A percentile compares a stretch with the other conserved stretches of the same genome.
Evolutionary conservation across 139 green algal genomes (phyloP).

Genomic region (Penium margaritaceum): DNA sequence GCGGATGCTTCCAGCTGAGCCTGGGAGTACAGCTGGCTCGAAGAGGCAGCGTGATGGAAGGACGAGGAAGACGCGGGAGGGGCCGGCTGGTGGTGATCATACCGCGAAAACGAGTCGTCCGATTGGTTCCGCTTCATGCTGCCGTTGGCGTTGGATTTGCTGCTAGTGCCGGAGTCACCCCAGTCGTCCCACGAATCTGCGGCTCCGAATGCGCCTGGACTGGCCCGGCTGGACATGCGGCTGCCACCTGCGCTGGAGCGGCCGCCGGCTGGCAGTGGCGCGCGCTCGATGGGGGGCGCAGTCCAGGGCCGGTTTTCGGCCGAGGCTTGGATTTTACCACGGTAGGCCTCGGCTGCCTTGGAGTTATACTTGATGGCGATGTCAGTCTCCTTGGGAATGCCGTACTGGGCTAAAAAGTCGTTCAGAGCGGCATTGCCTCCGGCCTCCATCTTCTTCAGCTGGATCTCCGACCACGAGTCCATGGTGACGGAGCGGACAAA

Average conservation of each 20-base stretch:
- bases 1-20: slow-evolving; percentile 61
- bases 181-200: slow-evolving; percentile 70
- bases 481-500: slow-evolving; percentile 96
- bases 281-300: not conserved
- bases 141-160: no score
- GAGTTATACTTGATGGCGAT: slow-evolving; percentile 93
- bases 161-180: slow-evolving; percentile 47
- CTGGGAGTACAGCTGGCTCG: slow-evolving; percentile 52
- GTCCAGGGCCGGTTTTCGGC: slow-evolving; percentile 69
- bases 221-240: not conserved
- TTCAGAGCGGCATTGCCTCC: slow-evolving; percentile 88
- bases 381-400: slow-evolving; percentile 74
- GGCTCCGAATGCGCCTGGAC: slow-evolving; percentile 28
- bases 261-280: not conserved
- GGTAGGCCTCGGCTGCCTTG: slow-evolving; percentile 70
- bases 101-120: not conserved
- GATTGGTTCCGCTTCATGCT: slow-evolving; percentile 19
- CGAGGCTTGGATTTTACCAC: slow-evolving; percentile 74
- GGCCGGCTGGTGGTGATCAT: not conserved
- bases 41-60: not conserved
- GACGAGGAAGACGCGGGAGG: not conserved
- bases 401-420: slow-evolving; percentile 81
- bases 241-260: not conserved
- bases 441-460: slow-evolving; percentile 87
- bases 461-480: slow-evolving; percentile 85